These are phyloP conservation scores for Brassica juncea DNA, from an alignment of 345 rosid genomes.

Conservation along the genomic window DNA sequence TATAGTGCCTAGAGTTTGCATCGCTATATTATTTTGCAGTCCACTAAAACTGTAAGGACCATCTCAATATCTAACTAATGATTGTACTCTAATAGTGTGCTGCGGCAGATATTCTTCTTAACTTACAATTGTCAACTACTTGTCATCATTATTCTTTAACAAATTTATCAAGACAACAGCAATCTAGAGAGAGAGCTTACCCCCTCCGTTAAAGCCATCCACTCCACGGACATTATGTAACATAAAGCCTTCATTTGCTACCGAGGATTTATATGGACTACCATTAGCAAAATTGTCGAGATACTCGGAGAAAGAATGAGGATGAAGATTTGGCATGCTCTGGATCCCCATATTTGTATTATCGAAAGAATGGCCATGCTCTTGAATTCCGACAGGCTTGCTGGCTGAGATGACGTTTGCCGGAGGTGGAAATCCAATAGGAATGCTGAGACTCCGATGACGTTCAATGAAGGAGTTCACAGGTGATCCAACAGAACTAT, in stretches of 20 bases:
- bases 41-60: slow-evolving; percentile 9
- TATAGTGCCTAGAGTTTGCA: background rate
- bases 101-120: slow-evolving; percentile 16
- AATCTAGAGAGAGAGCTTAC: slow-evolving; percentile 44
- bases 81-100: background rate
- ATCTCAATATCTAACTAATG: slow-evolving; percentile 6
- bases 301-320: slow-evolving; percentile 79
- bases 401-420: slow-evolving; percentile 56
- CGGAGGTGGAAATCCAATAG: slow-evolving; percentile 63
- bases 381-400: slow-evolving; percentile 56
- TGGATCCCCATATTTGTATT: slow-evolving; percentile 56
- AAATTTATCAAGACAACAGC: slow-evolving; percentile 14
- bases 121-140: slow-evolving; percentile 1
- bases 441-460: slow-evolving; percentile 65
- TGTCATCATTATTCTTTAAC: background rate
- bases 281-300: slow-evolving; percentile 58
- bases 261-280: slow-evolving; percentile 53
- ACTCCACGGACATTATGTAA: slow-evolving; percentile 50
- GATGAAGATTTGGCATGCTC: slow-evolving; percentile 59
- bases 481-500: slow-evolving; percentile 50
- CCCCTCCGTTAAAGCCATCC: slow-evolving; percentile 57
- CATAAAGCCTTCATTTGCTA: slow-evolving; percentile 56
- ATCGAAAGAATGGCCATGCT: slow-evolving; percentile 52
- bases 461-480: slow-evolving; percentile 59
- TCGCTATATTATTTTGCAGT: slow-evolving; percentile 12